Evolutionary conservation across 768 basidiomycete genomes (phyloP), one percentile per base, ranked within the genome.

Genomic region (Amanita muscaria): DNA sequence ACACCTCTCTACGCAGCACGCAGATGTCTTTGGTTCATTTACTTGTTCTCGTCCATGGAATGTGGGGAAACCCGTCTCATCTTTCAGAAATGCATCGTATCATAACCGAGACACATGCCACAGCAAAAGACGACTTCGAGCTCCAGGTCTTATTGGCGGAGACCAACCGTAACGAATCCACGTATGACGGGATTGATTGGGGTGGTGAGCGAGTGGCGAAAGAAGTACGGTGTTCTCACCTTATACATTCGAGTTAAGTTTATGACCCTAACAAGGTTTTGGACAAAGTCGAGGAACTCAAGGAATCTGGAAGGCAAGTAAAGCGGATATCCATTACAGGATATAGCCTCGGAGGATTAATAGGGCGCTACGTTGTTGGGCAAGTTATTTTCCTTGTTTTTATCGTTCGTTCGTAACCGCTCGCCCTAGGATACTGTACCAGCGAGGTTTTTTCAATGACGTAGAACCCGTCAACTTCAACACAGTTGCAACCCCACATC

Each of bases 151-250:
- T 88, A n/a, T 57, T 77, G 0, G 74, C 86, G 2, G 65, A 84
- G 53, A 74, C 80, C 2, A 85, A 88, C 57, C 57, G 66, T 14
- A 77, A 77, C 23, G 73, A 78, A 22, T 72, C 71, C 8, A 88
- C 85, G 1, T 89, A 88, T 52, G 88, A 90, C 51, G 87, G 88
- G 1, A 76, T 90, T 18, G 88, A 90, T 56, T 85, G 85, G 77
- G 81, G 86, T 47, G 83, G 79, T 29, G 85, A 89, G 62, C 70
- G 89, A 24, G 77, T 90, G 27, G 77, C 86, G 3, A 66, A 79
- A 49, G 89, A 92, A 77, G 88, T 87, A 40, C 27, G 68, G 53
- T 8, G 30, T 16, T 19, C 23, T 12, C 15, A 7, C 16, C 32
- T 35, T 14, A 24, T 30, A 25, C n/a, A 45, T 19, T 5, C 22